Percentiles rank a stretch among this genome's conserved stretches.
Conservation (phyloP, 768 basidiomycete genomes). For the Lactarius sp. region DNA sequence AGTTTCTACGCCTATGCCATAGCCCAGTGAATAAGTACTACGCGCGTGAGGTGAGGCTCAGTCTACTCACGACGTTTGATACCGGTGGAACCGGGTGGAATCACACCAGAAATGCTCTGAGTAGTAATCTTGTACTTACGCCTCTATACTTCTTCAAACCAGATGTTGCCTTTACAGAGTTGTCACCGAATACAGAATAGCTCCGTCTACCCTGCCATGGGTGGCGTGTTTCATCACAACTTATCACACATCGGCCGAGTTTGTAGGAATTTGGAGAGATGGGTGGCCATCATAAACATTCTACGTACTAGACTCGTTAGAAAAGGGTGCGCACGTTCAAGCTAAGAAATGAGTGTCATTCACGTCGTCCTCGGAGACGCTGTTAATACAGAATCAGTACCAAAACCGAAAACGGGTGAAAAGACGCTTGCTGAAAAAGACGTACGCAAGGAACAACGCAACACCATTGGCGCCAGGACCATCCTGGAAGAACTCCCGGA, state of each 20-base stretch:
- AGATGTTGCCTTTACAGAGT: constrained; percentile 7
- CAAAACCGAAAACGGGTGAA: not conserved
- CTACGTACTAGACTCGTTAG: not conserved
- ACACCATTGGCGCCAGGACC: constrained; percentile 32
- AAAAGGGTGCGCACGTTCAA: not conserved
- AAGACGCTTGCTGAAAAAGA: not conserved
- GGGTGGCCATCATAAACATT: constrained; percentile 25
- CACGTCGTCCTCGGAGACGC: constrained; percentile 28
- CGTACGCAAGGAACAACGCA: constrained; percentile 35
- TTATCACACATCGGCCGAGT: constrained; percentile 29
- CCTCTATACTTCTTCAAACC: constrained; percentile 6
- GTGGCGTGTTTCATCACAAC: too few relatives aligned
- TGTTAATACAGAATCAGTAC: not conserved
- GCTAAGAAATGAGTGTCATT: not conserved
- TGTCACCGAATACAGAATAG: constrained; percentile 3
- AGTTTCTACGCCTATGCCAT: constrained; percentile 11
- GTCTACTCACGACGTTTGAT: constrained; percentile 45
- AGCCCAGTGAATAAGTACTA: not conserved
- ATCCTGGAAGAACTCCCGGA: constrained; percentile 31
- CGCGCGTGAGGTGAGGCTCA: not conserved
- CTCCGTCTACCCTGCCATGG: not conserved
- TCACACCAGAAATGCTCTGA: constrained; percentile 48
- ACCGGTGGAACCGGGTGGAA: constrained; percentile 46
- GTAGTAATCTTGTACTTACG: constrained; percentile 38
- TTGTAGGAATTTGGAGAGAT: constrained; percentile 33